phyloP scores from a whole-genome alignment of 495 filamentous ascomycete genomes.

The Parathielavia appendiculata region DNA sequence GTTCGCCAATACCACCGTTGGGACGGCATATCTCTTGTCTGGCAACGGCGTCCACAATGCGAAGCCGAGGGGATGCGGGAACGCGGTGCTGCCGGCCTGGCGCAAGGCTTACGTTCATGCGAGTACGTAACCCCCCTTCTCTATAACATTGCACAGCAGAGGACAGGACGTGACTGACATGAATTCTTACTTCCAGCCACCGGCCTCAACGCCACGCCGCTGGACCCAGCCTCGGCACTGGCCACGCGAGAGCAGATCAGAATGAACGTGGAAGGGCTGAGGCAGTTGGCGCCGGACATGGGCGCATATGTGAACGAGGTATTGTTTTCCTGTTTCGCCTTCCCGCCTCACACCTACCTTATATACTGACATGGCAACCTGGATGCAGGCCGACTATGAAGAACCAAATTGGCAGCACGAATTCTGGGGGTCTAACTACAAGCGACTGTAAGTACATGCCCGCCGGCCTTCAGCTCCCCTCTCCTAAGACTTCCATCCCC shows the following conservation, averaged over 20 bases:
- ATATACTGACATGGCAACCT: not conserved
- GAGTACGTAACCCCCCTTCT: slow-evolving; percentile 16
- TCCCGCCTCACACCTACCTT: not conserved
- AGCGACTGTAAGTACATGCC: slow-evolving; percentile 27
- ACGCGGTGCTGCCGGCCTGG: slow-evolving; percentile 53
- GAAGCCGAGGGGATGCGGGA: slow-evolving; percentile 39
- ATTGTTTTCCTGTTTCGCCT: not conserved
- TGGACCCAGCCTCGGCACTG: slow-evolving; percentile 34
- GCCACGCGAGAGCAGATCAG: slow-evolving; percentile 40
- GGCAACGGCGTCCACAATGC: slow-evolving; percentile 36
- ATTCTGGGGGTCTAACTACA: slow-evolving; percentile 51
- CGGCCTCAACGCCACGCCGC: slow-evolving; percentile 25
- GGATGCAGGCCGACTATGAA: slow-evolving; percentile 36
- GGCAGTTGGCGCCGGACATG: slow-evolving; percentile 34
- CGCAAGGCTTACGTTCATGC: slow-evolving; percentile 46
- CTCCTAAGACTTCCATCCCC: not conserved
- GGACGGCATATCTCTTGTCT: slow-evolving; percentile 29
- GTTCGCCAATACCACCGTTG: slow-evolving; percentile 2
- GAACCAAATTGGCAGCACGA: slow-evolving; percentile 46
- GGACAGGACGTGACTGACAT: not conserved
- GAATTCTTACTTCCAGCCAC: slow-evolving; percentile 14
- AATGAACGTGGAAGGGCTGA: slow-evolving; percentile 37
- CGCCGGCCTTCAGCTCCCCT: not conserved
- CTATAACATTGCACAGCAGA: not conserved
- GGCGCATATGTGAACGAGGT: slow-evolving; percentile 44